These are phyloP conservation scores for Rosa multiflora DNA, from an alignment of 306 rosid species.

Conservation along the genomic window DNA sequence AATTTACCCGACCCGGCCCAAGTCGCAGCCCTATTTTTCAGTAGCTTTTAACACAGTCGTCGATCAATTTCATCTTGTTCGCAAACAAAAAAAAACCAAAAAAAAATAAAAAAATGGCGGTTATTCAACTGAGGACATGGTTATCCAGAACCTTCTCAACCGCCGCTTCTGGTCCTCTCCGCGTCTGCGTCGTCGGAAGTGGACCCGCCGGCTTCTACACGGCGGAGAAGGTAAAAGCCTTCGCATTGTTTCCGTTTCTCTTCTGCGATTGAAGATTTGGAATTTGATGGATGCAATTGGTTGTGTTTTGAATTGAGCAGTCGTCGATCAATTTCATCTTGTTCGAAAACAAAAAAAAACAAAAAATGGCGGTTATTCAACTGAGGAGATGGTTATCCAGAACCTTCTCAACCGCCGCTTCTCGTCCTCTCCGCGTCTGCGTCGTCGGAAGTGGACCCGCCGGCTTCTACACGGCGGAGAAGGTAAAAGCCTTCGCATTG, in stretches of 20 bases:
- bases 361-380: slow-evolving; percentile 30
- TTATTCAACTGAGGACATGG: slow-evolving; percentile 36
- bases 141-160: slow-evolving; percentile 56
- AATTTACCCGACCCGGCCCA: neutral
- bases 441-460: slow-evolving; percentile 96
- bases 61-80: neutral
- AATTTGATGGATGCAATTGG: neutral
- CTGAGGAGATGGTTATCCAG: slow-evolving; percentile 44
- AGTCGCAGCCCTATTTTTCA: neutral
- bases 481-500: slow-evolving; percentile 34
- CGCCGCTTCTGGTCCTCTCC: slow-evolving; percentile 43
- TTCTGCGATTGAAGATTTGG: neutral
- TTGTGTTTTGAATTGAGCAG: slow-evolving; percentile 14
- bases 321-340: slow-evolving; percentile 10
- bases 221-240: slow-evolving; percentile 65
- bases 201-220: slow-evolving; percentile 95
- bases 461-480: slow-evolving; percentile 89
- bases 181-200: slow-evolving; percentile 88
- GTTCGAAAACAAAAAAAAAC: slow-evolving; percentile 1
- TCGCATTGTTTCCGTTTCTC: neutral
- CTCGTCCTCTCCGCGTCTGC: slow-evolving; percentile 59
- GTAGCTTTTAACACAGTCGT: neutral
- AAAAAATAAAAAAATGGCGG: slow-evolving; percentile 25
- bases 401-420: slow-evolving; percentile 51
- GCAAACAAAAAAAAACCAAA: no score